These are phyloP conservation scores for Clitoria ternatea DNA, from an alignment of 306 rosid genomes.

Conservation along the genomic window DNA sequence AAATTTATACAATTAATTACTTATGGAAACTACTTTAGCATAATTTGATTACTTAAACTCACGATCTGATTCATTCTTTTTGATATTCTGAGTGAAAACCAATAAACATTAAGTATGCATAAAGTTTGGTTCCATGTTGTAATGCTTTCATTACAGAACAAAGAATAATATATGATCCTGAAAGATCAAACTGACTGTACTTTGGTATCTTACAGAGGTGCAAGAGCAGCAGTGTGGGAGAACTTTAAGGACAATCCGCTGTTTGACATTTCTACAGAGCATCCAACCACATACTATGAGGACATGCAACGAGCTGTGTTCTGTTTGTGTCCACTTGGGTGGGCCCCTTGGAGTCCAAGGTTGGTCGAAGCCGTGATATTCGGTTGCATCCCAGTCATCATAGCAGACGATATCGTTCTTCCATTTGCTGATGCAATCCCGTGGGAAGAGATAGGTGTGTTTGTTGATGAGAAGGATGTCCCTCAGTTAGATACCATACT, in stretches of 20 bases:
- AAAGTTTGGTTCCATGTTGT: constrained; percentile 6
- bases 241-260: constrained; percentile 95
- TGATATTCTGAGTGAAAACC: neutral
- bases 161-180: neutral
- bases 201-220: constrained; percentile 56
- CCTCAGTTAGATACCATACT: constrained; percentile 82
- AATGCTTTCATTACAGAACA: neutral
- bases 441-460: constrained; percentile 96
- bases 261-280: constrained; percentile 93
- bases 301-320: constrained; percentile 98
- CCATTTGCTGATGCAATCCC: constrained; percentile 99
- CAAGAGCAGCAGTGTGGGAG: constrained; percentile 99
- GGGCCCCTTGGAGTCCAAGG: constrained; percentile 99
- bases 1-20: neutral
- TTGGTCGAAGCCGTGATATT: constrained; percentile 95
- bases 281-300: constrained; percentile 92
- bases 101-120: neutral
- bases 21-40: constrained; percentile 7
- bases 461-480: constrained; percentile 81
- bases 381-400: constrained; percentile 96
- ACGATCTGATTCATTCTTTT: neutral
- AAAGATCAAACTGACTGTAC: constrained; percentile 20
- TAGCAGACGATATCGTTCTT: constrained; percentile 92
- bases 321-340: constrained; percentile 95
- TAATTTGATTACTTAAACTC: constrained; percentile 4